Evolutionary conservation across 306 rosid species (phyloP).

Genomic region (Acacia acuminata): DNA sequence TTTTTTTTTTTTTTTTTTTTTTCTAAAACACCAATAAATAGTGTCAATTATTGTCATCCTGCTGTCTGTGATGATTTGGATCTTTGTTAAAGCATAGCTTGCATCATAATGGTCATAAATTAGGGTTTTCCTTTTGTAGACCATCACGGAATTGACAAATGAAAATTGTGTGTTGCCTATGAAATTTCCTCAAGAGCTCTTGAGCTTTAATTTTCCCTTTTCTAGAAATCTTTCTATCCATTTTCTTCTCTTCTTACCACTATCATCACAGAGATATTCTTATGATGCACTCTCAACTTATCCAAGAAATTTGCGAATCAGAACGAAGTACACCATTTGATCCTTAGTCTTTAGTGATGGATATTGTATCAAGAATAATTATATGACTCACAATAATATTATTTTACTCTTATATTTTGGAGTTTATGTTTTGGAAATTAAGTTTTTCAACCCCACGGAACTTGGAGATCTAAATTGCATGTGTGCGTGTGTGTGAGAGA

Average conservation of each 20-base stretch:
- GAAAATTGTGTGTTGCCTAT: neutral
- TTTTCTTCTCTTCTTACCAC: neutral
- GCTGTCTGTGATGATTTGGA: no score
- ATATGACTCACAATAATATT: no score
- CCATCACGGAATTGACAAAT: neutral
- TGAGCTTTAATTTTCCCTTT: neutral
- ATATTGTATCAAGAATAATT: no score
- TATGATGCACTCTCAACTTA: neutral
- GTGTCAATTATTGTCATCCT: neutral
- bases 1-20: no score
- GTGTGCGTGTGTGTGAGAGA: no score
- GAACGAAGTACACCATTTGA: neutral
- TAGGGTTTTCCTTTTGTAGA: neutral
- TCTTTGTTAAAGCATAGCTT: neutral
- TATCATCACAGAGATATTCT: neutral
- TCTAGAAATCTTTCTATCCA: neutral
- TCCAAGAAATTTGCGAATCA: neutral
- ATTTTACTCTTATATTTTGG: no score
- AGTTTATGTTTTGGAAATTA: no score
- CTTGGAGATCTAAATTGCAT: no score
- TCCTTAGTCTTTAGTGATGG: neutral
- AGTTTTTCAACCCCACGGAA: neutral
- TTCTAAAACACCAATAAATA: no score
- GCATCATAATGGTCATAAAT: neutral
- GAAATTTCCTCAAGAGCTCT: neutral